phyloP scores from a whole-genome alignment of 768 basidiomycete genomes.

The Sporobolomyces roseus region DNA sequence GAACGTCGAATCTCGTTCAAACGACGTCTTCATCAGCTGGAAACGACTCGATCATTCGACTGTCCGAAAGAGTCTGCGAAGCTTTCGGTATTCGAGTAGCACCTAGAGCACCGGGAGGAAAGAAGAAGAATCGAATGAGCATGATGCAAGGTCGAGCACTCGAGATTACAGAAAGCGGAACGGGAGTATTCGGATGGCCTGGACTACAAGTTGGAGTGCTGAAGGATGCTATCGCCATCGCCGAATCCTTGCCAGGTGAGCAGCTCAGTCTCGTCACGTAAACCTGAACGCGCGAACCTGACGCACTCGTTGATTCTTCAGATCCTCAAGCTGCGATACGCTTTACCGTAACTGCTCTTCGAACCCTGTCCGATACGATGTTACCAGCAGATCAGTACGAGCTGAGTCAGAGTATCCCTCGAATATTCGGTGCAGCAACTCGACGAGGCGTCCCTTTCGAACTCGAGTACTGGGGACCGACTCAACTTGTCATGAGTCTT shows the following conservation, averaged over 20 bases:
- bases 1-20: conserved; percentile 18
- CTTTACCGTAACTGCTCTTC: conserved; percentile 82
- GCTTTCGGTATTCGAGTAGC: conserved; percentile 75
- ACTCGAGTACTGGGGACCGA: conserved; percentile 81
- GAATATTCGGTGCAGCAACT: conserved; percentile 62
- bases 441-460: conserved; percentile 68
- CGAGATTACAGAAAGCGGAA: conserved; percentile 15
- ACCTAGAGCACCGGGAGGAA: conserved; percentile 5
- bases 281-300: background rate
- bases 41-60: conserved; percentile 35
- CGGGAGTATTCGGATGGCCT: conserved; percentile 74
- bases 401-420: conserved; percentile 39
- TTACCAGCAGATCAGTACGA: conserved; percentile 67
- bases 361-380: conserved; percentile 65
- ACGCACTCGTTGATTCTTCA: conserved; percentile 46
- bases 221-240: conserved; percentile 83
- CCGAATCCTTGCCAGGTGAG: conserved; percentile 81
- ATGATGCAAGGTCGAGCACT: conserved; percentile 22
- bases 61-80: conserved; percentile 70
- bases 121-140: conserved; percentile 25
- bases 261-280: background rate
- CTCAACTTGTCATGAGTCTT: conserved; percentile 69
- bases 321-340: conserved; percentile 81
- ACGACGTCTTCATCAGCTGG: conserved; percentile 24
- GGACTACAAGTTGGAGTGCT: conserved; percentile 91